Evolutionary conservation across 2,329 filamentous ascomycete species (phyloP).

Genomic region (Pseudocercospora cruenta): DNA sequence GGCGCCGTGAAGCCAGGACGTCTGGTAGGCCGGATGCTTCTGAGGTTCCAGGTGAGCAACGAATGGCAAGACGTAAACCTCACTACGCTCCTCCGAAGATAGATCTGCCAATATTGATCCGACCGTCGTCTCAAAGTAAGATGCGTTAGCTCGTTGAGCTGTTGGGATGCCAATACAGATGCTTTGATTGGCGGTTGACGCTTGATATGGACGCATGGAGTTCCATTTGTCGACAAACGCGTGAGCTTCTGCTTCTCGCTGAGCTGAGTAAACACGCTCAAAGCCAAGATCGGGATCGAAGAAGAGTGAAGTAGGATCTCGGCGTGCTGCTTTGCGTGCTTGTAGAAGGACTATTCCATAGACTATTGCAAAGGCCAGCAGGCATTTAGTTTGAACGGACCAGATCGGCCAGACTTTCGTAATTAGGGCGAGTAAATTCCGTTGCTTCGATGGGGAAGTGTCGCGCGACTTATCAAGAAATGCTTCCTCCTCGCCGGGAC

Average conservation of each 20-base stretch:
- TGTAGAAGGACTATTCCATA: background rate
- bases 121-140: conserved; percentile 48
- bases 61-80: conserved; percentile 49
- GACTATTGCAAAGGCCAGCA: background rate
- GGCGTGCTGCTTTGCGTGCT: background rate
- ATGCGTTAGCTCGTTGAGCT: conserved; percentile 44
- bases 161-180: conserved; percentile 53
- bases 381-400: background rate
- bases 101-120: conserved; percentile 51
- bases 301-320: background rate
- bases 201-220: background rate
- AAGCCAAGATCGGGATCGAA: background rate
- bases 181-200: background rate
- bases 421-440: background rate
- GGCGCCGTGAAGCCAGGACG: conserved; percentile 47
- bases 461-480: background rate
- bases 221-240: conserved; percentile 3
- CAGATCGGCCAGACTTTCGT: background rate
- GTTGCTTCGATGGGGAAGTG: background rate
- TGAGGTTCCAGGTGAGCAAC: conserved; percentile 50
- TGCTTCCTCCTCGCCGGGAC: background rate
- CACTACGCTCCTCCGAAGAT: conserved; percentile 44
- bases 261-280: background rate
- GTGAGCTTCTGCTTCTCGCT: background rate
- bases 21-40: conserved; percentile 45